A percentile compares a stretch with the other conserved stretches of the same genome.
These are phyloP conservation scores for Passiflora organensis DNA, from an alignment of 345 rosid species.

Conservation along the genomic window DNA sequence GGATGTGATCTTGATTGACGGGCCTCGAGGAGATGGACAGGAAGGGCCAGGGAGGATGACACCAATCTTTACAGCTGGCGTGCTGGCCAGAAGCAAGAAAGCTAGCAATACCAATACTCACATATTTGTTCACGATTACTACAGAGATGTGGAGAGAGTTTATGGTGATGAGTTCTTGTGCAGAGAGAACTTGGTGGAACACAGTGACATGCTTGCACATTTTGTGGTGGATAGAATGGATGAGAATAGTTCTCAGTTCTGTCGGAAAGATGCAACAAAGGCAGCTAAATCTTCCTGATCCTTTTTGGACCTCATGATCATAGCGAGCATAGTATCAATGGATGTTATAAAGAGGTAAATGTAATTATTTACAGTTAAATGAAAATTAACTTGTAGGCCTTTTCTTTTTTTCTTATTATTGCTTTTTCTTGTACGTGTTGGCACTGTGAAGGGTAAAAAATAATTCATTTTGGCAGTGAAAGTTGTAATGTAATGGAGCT, in stretches of 20 bases:
- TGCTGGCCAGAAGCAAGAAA: slow-evolving; percentile 81
- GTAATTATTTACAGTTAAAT: slow-evolving; percentile 14
- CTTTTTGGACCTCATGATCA: neutral
- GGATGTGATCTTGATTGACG: slow-evolving; percentile 91
- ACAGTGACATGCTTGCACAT: slow-evolving; percentile 67
- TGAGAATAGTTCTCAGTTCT: slow-evolving; percentile 48
- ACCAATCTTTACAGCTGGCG: slow-evolving; percentile 87
- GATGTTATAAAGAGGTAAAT: neutral
- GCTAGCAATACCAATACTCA: slow-evolving; percentile 72
- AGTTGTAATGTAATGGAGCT: slow-evolving; percentile 8
- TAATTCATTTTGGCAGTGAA: slow-evolving; percentile 13
- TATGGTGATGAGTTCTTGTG: slow-evolving; percentile 90
- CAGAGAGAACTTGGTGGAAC: slow-evolving; percentile 64
- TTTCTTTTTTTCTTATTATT: neutral
- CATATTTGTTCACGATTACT: slow-evolving; percentile 79
- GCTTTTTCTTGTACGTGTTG: neutral
- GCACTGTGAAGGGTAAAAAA: slow-evolving; percentile 5
- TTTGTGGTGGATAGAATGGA: slow-evolving; percentile 79
- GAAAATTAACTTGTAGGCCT: neutral
- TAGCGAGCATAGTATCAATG: neutral
- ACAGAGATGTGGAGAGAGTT: slow-evolving; percentile 65
- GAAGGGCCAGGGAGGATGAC: slow-evolving; percentile 83
- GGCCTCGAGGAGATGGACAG: slow-evolving; percentile 76
- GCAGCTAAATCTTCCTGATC: slow-evolving; percentile 6
- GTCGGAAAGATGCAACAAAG: slow-evolving; percentile 15